phyloP scores from a whole-genome alignment of 2,329 filamentous ascomycete genomes.

The Botryotinia convoluta region DNA sequence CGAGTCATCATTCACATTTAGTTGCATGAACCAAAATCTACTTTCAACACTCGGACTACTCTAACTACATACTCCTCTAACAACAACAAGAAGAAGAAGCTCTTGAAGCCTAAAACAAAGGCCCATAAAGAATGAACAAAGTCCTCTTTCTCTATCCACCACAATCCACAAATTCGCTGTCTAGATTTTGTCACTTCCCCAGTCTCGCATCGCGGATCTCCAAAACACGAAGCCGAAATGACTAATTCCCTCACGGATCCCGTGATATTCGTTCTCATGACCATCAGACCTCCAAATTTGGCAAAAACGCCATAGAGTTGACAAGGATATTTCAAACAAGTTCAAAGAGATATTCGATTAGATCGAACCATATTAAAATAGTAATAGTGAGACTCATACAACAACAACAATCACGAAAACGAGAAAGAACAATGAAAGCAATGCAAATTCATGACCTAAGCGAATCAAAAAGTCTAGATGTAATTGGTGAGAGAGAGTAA shows the following conservation, averaged over 20 bases:
- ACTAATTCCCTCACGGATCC: slow-evolving; percentile 7
- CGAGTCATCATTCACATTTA: background rate
- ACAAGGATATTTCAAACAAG: background rate
- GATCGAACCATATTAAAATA: background rate
- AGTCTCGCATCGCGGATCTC: background rate
- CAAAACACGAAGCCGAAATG: background rate
- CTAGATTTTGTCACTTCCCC: background rate
- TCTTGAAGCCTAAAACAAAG: background rate
- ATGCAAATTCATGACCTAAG: background rate
- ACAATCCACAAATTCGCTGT: background rate
- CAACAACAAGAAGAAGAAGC: background rate
- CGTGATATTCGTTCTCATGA: slow-evolving; percentile 15
- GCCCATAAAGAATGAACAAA: background rate
- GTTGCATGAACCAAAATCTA: background rate
- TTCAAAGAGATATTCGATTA: background rate
- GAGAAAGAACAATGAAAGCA: background rate
- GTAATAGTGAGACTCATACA: background rate
- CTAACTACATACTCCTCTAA: background rate
- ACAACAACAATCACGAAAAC: background rate
- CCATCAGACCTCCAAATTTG: background rate
- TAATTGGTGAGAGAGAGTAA: background rate
- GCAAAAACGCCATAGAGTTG: background rate
- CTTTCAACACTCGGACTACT: background rate
- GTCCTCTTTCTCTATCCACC: background rate
- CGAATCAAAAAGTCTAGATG: background rate